Evolutionary conservation across 371 early-diverging fungal species (phyloP).

Genomic region (Mortierella sp.): DNA sequence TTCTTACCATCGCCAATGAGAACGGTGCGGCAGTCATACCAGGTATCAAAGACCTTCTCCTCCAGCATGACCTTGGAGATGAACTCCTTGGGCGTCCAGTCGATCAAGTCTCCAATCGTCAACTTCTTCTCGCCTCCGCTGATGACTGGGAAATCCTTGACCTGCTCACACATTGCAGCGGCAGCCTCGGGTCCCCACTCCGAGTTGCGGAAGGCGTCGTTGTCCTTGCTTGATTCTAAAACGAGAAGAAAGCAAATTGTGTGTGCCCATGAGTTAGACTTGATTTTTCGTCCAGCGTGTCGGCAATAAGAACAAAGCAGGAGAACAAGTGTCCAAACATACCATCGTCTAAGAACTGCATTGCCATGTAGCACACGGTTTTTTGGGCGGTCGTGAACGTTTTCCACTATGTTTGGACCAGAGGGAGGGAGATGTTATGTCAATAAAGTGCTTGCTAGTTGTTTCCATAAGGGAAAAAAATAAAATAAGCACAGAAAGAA

Average conservation of each 20-base stretch:
- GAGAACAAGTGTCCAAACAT: no score
- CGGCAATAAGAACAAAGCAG: no score
- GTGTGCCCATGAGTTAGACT: no score
- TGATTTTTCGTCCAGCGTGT: no score
- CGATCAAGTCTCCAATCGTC: conserved; percentile 18
- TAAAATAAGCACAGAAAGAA: not conserved
- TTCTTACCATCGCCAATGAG: conserved; percentile 25
- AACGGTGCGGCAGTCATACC: conserved; percentile 11
- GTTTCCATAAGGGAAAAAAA: not conserved
- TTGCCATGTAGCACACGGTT: conserved; percentile 36
- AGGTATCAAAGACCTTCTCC: conserved; percentile 27
- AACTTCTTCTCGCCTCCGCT: not conserved
- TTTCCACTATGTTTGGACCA: conserved; percentile 28
- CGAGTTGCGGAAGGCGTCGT: conserved; percentile 32
- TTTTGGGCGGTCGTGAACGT: conserved; percentile 39
- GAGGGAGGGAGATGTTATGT: not conserved
- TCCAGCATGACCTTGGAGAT: conserved; percentile 21
- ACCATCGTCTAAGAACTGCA: conserved; percentile 25
- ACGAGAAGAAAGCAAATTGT: no score
- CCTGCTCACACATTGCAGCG: conserved; percentile 38
- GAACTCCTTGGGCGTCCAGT: conserved; percentile 10
- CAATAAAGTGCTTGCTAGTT: not conserved
- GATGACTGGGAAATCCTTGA: conserved; percentile 30
- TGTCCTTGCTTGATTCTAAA: conserved; percentile 27
- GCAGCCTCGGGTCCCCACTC: conserved; percentile 52